phyloP scores from a whole-genome alignment of 169 alveolate species.

The Toxoplasma gondii region DNA sequence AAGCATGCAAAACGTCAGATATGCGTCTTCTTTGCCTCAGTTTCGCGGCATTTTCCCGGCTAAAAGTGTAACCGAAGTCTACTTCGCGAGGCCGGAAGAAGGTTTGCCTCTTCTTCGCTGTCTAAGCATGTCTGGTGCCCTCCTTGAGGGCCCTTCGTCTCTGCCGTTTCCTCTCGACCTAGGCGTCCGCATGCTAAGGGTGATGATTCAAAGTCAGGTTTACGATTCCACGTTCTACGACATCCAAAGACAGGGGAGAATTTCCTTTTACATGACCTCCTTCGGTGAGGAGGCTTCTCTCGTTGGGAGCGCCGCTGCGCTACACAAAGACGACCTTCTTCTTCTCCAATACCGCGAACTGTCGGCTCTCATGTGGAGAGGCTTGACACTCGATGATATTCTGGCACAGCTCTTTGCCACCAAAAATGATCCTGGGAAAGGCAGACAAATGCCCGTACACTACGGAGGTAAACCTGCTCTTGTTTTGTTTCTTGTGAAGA shows the following conservation, averaged over 20 bases:
- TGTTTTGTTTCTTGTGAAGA: too few relatives aligned
- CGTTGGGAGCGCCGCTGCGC: constrained; percentile 88
- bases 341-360: constrained; percentile 94
- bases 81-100: not conserved
- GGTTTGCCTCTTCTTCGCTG: not conserved
- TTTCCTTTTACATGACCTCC: constrained; percentile 94
- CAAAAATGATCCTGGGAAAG: constrained; percentile 92
- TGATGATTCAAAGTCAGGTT: constrained; percentile 74
- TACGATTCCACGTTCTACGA: constrained; percentile 85
- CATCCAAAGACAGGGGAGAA: constrained; percentile 91
- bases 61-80: not conserved
- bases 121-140: not conserved
- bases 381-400: constrained; percentile 85
- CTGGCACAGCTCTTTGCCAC: constrained; percentile 81
- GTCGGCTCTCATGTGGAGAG: constrained; percentile 91
- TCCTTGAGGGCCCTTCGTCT: not conserved
- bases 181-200: constrained; percentile 61
- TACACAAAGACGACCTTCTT: constrained; percentile 86
- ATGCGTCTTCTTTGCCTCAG: not conserved
- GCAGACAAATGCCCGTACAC: constrained; percentile 97
- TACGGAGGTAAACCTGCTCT: constrained; percentile 71
- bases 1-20: too few relatives aligned
- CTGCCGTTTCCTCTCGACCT: constrained; percentile 62
- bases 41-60: not conserved
- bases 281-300: constrained; percentile 96